These are phyloP conservation scores for Galerina marginata DNA, from an alignment of 768 basidiomycete species.

Conservation along the genomic window DNA sequence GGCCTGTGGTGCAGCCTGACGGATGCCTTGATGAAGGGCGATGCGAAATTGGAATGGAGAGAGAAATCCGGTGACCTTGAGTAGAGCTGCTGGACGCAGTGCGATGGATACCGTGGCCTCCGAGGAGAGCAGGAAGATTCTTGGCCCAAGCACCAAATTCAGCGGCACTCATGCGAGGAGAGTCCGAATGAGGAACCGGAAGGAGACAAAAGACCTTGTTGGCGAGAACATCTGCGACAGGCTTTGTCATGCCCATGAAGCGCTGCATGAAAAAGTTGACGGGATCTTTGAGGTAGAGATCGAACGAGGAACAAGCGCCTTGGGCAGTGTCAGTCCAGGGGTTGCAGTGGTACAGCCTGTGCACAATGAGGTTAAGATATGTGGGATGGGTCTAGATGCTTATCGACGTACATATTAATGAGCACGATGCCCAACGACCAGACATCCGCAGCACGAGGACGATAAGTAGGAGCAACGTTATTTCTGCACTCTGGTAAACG, in stretches of 20 bases:
- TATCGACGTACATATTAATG: constrained; percentile 84
- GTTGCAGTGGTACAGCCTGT: constrained; percentile 95
- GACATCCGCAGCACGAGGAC: constrained; percentile 94
- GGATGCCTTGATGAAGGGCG: constrained; percentile 74
- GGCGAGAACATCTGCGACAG: constrained; percentile 89
- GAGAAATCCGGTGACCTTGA: constrained; percentile 66
- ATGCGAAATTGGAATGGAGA: constrained; percentile 68
- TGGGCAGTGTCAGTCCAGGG: constrained; percentile 96
- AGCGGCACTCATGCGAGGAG: constrained; percentile 72
- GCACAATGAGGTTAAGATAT: background rate
- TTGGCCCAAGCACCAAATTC: constrained; percentile 89
- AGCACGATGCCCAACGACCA: constrained; percentile 99
- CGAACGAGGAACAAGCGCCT: constrained; percentile 82
- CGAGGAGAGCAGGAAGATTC: constrained; percentile 77
- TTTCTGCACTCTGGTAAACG: constrained; percentile 86
- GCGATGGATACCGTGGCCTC: constrained; percentile 60
- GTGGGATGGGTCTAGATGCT: background rate
- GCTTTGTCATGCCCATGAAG: constrained; percentile 86
- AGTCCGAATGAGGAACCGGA: constrained; percentile 66
- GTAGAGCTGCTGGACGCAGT: constrained; percentile 65
- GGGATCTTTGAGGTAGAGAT: constrained; percentile 77
- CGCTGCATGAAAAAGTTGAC: constrained; percentile 87
- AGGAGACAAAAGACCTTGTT: constrained; percentile 84
- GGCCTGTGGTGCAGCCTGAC: constrained; percentile 48
- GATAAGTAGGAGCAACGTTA: constrained; percentile 93